Conservation (phyloP, 2,329 filamentous ascomycete species). For the Diplodia mutila region DNA sequence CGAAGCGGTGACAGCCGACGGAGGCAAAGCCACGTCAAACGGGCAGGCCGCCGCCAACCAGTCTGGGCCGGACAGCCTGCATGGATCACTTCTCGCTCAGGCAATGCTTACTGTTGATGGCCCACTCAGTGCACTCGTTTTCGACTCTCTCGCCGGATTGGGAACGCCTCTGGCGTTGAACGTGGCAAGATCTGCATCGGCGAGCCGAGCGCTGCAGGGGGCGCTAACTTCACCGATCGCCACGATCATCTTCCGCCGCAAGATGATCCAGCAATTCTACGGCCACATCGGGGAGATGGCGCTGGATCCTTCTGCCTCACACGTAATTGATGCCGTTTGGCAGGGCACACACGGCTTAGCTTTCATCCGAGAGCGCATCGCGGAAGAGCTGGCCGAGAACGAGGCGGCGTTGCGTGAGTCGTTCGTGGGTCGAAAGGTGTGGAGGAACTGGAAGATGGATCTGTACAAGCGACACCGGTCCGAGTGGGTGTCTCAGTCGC, state of each 20-base stretch:
- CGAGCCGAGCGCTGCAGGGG: slow-evolving; percentile 67
- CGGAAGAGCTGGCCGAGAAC: slow-evolving; percentile 62
- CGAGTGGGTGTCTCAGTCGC: slow-evolving; percentile 67
- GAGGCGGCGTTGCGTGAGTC: slow-evolving; percentile 67
- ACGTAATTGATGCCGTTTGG: slow-evolving; percentile 70
- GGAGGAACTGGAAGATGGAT: slow-evolving; percentile 77
- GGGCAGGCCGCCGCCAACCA: slow-evolving; percentile 28
- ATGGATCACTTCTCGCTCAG: slow-evolving; percentile 81
- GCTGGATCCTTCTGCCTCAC: slow-evolving; percentile 65
- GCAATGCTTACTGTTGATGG: slow-evolving; percentile 77
- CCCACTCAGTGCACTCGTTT: slow-evolving; percentile 68
- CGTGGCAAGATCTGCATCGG: slow-evolving; percentile 65
- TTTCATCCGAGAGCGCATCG: slow-evolving; percentile 70
- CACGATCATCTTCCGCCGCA: slow-evolving; percentile 62
- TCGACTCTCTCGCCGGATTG: slow-evolving; percentile 59
- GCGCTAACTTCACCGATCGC: slow-evolving; percentile 61
- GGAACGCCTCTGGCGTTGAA: slow-evolving; percentile 57
- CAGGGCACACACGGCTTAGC: slow-evolving; percentile 64
- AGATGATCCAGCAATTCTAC: slow-evolving; percentile 66
- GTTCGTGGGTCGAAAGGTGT: slow-evolving; percentile 67
- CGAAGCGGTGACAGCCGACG: slow-evolving; percentile 49
- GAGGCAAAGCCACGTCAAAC: slow-evolving; percentile 36
- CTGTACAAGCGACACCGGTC: slow-evolving; percentile 65
- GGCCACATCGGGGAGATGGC: slow-evolving; percentile 64
- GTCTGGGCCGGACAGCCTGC: slow-evolving; percentile 61